Conservation (phyloP, 2,329 filamentous ascomycete genomes). For the Colletotrichum phormii region DNA sequence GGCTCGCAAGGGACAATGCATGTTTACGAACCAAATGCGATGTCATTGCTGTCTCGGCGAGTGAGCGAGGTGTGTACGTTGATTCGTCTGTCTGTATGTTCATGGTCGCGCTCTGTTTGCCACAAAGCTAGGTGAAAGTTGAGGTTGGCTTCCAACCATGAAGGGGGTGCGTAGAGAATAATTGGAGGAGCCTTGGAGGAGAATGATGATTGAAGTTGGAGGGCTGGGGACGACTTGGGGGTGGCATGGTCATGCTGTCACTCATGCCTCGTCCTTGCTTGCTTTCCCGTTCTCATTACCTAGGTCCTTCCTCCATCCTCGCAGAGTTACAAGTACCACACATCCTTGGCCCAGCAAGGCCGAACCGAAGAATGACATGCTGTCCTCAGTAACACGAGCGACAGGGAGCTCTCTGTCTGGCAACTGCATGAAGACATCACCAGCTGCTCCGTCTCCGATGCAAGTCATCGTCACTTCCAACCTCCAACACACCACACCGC, state of each 20-base stretch:
- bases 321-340: too few species aligned
- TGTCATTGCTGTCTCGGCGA: constrained; percentile 3
- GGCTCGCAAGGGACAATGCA: not conserved
- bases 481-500: constrained; percentile 29
- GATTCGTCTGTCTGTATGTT: not conserved
- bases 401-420: not conserved
- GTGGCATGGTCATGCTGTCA: not conserved
- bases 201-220: not conserved
- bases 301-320: not conserved
- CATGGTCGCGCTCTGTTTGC: not conserved
- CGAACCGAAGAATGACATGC: not conserved
- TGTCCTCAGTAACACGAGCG: not conserved
- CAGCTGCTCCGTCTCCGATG: constrained; percentile 14
- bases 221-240: not conserved
- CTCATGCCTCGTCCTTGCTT: not conserved
- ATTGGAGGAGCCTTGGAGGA: not conserved
- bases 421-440: constrained; percentile 21
- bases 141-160: constrained; percentile 4
- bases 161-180: not conserved
- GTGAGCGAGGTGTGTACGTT: not conserved
- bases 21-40: constrained; percentile 1
- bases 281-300: not conserved
- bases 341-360: not conserved
- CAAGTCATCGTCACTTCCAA: constrained; percentile 31
- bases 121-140: not conserved